Conservation (phyloP, 495 filamentous ascomycete species). For the Aeminium ludgeri region DNA sequence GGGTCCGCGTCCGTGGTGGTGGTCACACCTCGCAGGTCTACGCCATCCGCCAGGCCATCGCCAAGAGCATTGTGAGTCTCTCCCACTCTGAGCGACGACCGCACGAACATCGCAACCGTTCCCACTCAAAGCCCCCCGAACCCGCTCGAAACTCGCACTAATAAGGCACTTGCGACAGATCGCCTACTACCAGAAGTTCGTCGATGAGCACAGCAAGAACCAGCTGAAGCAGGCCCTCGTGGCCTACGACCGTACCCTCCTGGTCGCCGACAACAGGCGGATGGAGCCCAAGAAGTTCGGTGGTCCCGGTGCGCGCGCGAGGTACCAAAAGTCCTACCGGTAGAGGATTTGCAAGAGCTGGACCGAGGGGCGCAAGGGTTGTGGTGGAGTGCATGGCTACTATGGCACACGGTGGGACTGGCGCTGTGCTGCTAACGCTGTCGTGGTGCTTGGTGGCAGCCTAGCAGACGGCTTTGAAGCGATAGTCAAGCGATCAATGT, state of each 20-base stretch:
- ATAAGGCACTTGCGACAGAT: conserved; percentile 24
- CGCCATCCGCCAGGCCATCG: conserved; percentile 95
- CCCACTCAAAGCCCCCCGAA: neutral
- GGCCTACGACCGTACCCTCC: conserved; percentile 87
- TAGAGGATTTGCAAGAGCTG: conserved; percentile 23
- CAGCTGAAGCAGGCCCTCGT: conserved; percentile 85
- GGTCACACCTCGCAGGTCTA: conserved; percentile 98
- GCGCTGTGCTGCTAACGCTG: neutral
- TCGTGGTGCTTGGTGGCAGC: neutral
- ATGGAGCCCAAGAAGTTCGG: conserved; percentile 38
- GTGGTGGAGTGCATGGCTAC: conserved; percentile 1
- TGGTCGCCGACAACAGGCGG: conserved; percentile 93
- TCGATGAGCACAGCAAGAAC: conserved; percentile 99
- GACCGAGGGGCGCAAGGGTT: neutral
- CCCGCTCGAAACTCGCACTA: neutral
- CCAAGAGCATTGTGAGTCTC: conserved; percentile 61
- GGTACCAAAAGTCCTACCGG: conserved; percentile 87
- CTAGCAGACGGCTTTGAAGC: no score
- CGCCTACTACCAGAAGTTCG: conserved; percentile 99
- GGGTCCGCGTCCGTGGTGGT: conserved; percentile 88
- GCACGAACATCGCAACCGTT: neutral
- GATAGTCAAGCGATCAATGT: no score
- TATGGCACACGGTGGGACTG: conserved; percentile 3
- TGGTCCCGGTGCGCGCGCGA: conserved; percentile 80
- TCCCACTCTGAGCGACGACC: neutral